Percentiles rank a stretch among this genome's conserved stretches.
Conservation (phyloP, 208 protist genomes). For the Trypanosoma caninum region DNA sequence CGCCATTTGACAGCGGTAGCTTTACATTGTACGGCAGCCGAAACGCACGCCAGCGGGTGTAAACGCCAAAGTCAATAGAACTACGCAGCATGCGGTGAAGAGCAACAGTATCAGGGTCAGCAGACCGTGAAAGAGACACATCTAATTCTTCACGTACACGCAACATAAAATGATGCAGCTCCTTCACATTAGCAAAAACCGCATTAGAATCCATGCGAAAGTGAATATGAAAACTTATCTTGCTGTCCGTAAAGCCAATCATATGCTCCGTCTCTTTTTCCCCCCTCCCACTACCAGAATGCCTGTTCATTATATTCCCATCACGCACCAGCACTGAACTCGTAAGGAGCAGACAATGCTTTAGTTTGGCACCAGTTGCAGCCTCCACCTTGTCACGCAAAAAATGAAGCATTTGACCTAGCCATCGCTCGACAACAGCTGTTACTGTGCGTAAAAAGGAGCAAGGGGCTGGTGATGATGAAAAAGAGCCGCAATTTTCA, state of each 20-base stretch:
- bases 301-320: neutral
- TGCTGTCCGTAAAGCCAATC: conserved; percentile 23
- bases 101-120: neutral
- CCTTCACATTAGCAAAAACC: conserved; percentile 43
- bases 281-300: neutral
- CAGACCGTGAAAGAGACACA: neutral
- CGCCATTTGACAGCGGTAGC: conserved; percentile 5
- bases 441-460: neutral
- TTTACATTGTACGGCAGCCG: conserved; percentile 87
- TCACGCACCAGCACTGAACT: conserved; percentile 45
- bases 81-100: conserved; percentile 29
- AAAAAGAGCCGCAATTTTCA: too few relatives aligned
- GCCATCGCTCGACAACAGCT: conserved; percentile 34
- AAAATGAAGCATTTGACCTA: conserved; percentile 33
- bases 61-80: conserved; percentile 84
- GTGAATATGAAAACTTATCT: conserved; percentile 84
- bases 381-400: conserved; percentile 40
- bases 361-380: conserved; percentile 27
- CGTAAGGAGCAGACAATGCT: conserved; percentile 62
- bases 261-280: neutral
- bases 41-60: conserved; percentile 82
- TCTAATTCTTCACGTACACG: conserved; percentile 32
- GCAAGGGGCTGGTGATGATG: neutral
- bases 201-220: conserved; percentile 46
- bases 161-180: conserved; percentile 63